Base-by-base conservation (phyloP, 2,329 filamentous ascomycete genomes). In the Ascosphaera pollenicola region DNA sequence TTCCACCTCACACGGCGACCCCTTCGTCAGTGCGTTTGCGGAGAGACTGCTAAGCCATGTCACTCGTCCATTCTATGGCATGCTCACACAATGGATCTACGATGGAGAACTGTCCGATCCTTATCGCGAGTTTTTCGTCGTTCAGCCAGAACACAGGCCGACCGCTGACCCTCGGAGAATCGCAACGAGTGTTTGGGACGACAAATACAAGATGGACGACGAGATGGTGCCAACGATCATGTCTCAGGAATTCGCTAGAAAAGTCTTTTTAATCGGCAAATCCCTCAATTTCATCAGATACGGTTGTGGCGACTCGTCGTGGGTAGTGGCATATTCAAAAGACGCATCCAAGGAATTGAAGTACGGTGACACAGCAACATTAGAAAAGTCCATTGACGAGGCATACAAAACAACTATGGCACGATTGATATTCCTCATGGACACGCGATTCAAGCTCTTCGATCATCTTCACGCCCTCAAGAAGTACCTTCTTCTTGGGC, bases 321-420 rank as follows among this genome's bases (percentile, higher is more conserved):
- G 89, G 89, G 89, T 98, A 2, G 85, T 94, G 52, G 76, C 76
- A 24, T 95, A 98, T 59, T 93, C 85, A 19, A 93, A 91, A 53
- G 78, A 76, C 38, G 80, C 85, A 1, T 93, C 85, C 8, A 91
- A 89, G 57, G 83, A 93, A 57, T 67, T 98, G 26, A 73, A 74
- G 37, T 95, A 98, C 52, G 85, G 85, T 38, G 87, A 95, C 56
- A 94, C 85, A 6, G 82, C 82, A 0, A 91, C 78, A 1, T 68
- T 98, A 1, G 85, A 93, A 54, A 73, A 75, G 1, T 94, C 83
- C 58, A 98, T 98, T 48, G 89, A 94, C 48, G 82, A 94, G 49
- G 89, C 91, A 2, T 93, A 98, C 63, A 93, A 92, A 57, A 89
- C 83, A 0, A 95, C 91, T 4, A 98, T 98, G 87, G 83, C 83